Conservation (phyloP, 2,329 filamentous ascomycete genomes). For the Penicillium sp. region DNA sequence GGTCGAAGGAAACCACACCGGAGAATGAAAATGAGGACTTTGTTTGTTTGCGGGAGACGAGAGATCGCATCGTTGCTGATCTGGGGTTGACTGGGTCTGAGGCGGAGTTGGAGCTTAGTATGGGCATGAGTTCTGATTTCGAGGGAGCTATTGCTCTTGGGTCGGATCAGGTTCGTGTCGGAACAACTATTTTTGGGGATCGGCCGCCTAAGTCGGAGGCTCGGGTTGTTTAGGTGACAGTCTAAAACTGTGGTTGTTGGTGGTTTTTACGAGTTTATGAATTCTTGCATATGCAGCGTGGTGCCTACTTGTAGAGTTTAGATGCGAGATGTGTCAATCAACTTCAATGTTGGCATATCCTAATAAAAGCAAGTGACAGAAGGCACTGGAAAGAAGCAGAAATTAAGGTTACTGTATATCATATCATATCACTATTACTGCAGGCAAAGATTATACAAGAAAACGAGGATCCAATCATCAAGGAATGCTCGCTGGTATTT, state of each 20-base stretch:
- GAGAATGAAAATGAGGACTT: constrained; percentile 95
- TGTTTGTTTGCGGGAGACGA: constrained; percentile 63
- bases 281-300: constrained; percentile 1
- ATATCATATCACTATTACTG: constrained; percentile 3
- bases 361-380: no score
- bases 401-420: not conserved
- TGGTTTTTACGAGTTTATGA: constrained; percentile 8
- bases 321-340: no score
- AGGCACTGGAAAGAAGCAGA: not conserved
- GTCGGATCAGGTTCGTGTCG: constrained; percentile 85
- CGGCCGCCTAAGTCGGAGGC: constrained; percentile 78
- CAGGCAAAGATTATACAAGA: constrained; percentile 8
- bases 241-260: not conserved
- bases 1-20: constrained; percentile 69
- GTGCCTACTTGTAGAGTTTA: not conserved
- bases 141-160: constrained; percentile 82
- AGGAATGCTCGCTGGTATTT: constrained; percentile 19
- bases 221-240: constrained; percentile 54
- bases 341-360: no score
- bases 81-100: constrained; percentile 51
- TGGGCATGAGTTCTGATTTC: constrained; percentile 98
- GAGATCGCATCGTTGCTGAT: constrained; percentile 67
- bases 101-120: constrained; percentile 78
- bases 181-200: constrained; percentile 89
- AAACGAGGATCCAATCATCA: not conserved